Evolutionary conservation across 2,329 filamentous ascomycete genomes (phyloP).

Genomic region (Beauveria asiatica): DNA sequence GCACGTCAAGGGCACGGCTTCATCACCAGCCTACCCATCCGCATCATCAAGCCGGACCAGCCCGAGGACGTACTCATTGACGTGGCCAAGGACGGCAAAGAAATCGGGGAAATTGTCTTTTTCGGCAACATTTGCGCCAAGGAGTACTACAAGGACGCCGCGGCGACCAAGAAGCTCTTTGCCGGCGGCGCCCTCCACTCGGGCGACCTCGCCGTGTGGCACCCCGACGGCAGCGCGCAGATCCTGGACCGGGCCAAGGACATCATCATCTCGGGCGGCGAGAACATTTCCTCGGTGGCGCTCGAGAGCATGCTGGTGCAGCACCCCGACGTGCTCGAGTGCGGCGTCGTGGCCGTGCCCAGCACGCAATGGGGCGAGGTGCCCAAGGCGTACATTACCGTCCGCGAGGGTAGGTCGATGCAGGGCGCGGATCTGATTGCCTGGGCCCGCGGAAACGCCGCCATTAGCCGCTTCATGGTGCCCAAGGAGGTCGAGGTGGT

Average conservation of each 20-base stretch:
- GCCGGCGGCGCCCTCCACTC: slow-evolving; percentile 79
- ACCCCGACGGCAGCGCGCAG: slow-evolving; percentile 82
- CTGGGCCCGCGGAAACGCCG: slow-evolving; percentile 75
- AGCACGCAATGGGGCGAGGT: slow-evolving; percentile 92
- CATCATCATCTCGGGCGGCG: slow-evolving; percentile 94
- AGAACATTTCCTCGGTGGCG: slow-evolving; percentile 93
- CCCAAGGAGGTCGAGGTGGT: slow-evolving; percentile 67
- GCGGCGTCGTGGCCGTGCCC: slow-evolving; percentile 77
- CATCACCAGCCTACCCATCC: slow-evolving; percentile 69
- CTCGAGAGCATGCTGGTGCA: slow-evolving; percentile 83
- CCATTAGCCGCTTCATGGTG: slow-evolving; percentile 88
- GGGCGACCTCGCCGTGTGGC: slow-evolving; percentile 88
- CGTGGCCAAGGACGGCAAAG: slow-evolving; percentile 38
- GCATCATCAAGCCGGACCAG: slow-evolving; percentile 73
- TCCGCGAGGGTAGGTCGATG: slow-evolving; percentile 53
- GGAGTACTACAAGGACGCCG: slow-evolving; percentile 85
- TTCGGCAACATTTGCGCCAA: slow-evolving; percentile 84
- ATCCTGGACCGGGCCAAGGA: slow-evolving; percentile 94
- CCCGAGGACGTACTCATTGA: slow-evolving; percentile 47
- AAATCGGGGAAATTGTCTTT: slow-evolving; percentile 62
- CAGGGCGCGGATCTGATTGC: slow-evolving; percentile 58
- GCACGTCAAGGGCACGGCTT: slow-evolving; percentile 91
- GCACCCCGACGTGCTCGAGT: slow-evolving; percentile 85
- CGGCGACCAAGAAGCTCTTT: slow-evolving; percentile 80
- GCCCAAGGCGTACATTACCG: slow-evolving; percentile 88